phyloP scores from a whole-genome alignment of 345 rosid species.

The Eucalyptus coolabah region DNA sequence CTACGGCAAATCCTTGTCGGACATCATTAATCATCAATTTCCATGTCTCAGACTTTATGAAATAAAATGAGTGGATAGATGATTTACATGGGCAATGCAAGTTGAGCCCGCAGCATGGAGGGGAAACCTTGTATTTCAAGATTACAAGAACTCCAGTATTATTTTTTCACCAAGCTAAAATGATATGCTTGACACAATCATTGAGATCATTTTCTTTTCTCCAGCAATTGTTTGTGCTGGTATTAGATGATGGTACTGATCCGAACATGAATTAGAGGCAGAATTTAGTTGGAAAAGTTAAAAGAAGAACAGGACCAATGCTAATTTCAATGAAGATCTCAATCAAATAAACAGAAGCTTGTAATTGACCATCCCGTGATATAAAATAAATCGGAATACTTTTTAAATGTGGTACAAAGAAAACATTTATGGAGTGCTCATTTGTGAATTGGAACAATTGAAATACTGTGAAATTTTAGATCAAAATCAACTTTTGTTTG shows the following conservation, averaged over 20 bases:
- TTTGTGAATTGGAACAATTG: background rate
- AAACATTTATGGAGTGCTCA: background rate
- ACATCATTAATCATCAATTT: background rate
- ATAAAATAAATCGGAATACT: background rate
- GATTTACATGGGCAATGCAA: background rate
- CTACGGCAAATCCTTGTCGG: background rate
- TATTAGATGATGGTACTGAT: background rate
- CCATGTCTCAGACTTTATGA: background rate
- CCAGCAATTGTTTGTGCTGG: background rate
- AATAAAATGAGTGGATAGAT: background rate
- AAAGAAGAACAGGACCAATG: background rate
- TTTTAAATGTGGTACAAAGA: background rate
- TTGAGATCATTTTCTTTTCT: background rate
- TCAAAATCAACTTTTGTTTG: background rate
- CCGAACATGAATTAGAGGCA: background rate
- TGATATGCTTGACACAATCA: background rate
- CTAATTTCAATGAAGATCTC: background rate
- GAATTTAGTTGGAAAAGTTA: background rate
- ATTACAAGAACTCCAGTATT: background rate
- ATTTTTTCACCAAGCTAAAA: background rate
- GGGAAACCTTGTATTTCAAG: background rate
- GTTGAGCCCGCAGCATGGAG: background rate
- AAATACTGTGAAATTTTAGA: background rate
- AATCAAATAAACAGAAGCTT: background rate
- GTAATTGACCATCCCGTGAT: background rate